Percentiles rank a stretch among this genome's conserved stretches.
Evolutionary conservation across 768 basidiomycete genomes (phyloP).

Genomic region (Leccinum incarnatum): DNA sequence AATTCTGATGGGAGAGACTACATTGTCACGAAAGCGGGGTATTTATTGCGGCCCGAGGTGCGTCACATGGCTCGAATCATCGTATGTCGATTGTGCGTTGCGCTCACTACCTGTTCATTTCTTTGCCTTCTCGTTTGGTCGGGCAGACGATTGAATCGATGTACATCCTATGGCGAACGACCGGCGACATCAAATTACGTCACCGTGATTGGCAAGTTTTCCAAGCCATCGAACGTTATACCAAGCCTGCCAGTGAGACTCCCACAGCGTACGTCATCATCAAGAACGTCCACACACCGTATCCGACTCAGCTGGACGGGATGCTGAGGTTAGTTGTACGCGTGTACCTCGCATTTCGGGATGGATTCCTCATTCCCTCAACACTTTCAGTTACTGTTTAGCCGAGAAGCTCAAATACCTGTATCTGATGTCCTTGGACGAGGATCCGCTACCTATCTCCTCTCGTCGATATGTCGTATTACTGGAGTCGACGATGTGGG

Average conservation of each 20-base stretch:
- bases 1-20: slow-evolving; percentile 50
- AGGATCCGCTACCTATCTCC: slow-evolving; percentile 46
- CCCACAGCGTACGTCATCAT: no score
- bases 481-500: no score
- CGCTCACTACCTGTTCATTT: background rate
- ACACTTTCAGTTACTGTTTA: slow-evolving; percentile 44
- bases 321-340: no score
- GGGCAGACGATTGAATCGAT: slow-evolving; percentile 63
- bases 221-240: slow-evolving; percentile 56
- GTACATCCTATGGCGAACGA: slow-evolving; percentile 70
- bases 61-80: background rate
- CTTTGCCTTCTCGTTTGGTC: background rate
- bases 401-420: slow-evolving; percentile 70
- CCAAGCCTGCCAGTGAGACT: slow-evolving; percentile 29
- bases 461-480: no score
- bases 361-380: slow-evolving; percentile 13
- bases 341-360: background rate
- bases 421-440: slow-evolving; percentile 63
- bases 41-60: slow-evolving; percentile 72
- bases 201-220: slow-evolving; percentile 58
- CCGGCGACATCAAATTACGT: slow-evolving; percentile 56
- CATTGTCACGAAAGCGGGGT: slow-evolving; percentile 38
- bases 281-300: no score
- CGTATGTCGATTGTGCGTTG: background rate
- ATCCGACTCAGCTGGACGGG: no score